Evolutionary conservation across 2,329 filamentous ascomycete genomes (phyloP), one percentile per base, ranked within the genome.

Genomic region (Ophiostoma populinum): DNA sequence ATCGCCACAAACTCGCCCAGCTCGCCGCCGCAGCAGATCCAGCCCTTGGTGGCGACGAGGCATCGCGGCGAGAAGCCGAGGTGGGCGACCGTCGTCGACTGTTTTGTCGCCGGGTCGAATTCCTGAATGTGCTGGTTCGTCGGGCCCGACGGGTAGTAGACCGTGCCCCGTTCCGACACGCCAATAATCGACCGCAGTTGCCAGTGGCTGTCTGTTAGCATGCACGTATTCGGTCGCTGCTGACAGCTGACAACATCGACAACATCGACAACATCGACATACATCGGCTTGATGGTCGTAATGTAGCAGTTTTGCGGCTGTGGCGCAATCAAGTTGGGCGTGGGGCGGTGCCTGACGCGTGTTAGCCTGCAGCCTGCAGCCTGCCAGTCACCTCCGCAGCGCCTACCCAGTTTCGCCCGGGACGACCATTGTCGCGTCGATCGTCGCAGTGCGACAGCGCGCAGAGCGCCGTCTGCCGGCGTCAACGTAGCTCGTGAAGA

Each of bases 151-250:
- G 86, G 85, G 49, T 92, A 92, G 61, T 92, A 94, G 44, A 95
- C 66, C 46, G 76, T 59, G 54, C 86, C 71, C 28, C 73, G 65
- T 48, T 80, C 72, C 45, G 82, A 75, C 18, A 76, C 78, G 53
- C 81, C 87, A 51, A 95, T 80, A 46, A 92, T 75, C 46, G 92
- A 87, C 37, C 87, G 81, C 30, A 98, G 65, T 58, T 90, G 81
- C 75, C 79, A 86, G 57, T 90, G 81, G 45, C 79, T 86, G 9
- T 25, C 8, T 20, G 28, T 31, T 8, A 17, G 15, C n/a, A n/a
- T n/a, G n/a, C n/a, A n/a, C n/a, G n/a, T n/a, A n/a, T n/a, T n/a
- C n/a, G n/a, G n/a, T n/a, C n/a, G n/a, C n/a, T n/a, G n/a, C n/a
- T n/a, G n/a, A n/a, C n/a, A n/a, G n/a, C n/a, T 7, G 17, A n/a